Base-by-base conservation (phyloP, 768 basidiomycete genomes). In the Rubroboletus pulcherrimus region DNA sequence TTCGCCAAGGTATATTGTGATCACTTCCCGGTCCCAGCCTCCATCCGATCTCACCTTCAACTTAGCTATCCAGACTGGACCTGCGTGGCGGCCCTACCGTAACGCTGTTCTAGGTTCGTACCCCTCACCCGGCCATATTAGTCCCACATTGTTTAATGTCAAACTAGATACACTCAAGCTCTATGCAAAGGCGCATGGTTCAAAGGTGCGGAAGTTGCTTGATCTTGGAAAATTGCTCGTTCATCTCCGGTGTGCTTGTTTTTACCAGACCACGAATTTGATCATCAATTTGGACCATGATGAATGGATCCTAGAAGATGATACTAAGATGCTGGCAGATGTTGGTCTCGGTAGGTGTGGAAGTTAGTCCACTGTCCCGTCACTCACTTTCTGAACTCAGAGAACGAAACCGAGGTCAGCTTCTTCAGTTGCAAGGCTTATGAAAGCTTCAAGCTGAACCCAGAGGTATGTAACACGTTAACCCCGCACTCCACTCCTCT, bases 221-320 rank as follows among this genome's bases (percentile, higher is more conserved):
- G 30, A 26, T 44, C 35, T 53, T 38, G 38, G 39, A 51, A 53
- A 42, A 44, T 48, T 24, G 11, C 9, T 26, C 14, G 15, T 49
- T 38, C 34, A 50, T 29, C 26, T 26, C 5, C 40, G 15, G 45
- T 17, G 5, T 10, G 12, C 44, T 19, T 24, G 9, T 53, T 46
- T 54, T 48, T 39, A 35, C 15, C 64, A 98, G 96, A 96, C 95
- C 1, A 90, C 90, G 33, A 98, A 99, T 74, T 79, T 99, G 30
- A 98, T 99, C 72, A 98, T 99, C 68, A 99, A 99, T 71, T 81
- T 98, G 54, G 93, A 97, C 66, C 83, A 95, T 65, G 96, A 98
- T 55, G 90, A 93, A 9, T 96, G 93, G 91, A 91, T 98, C 58
- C 73, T 94, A 15, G 74, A 81, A 45, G 84, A 93, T 59, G 86